Base-by-base conservation (phyloP, 768 basidiomycete genomes). In the Mrakia hoshinonis region DNA sequence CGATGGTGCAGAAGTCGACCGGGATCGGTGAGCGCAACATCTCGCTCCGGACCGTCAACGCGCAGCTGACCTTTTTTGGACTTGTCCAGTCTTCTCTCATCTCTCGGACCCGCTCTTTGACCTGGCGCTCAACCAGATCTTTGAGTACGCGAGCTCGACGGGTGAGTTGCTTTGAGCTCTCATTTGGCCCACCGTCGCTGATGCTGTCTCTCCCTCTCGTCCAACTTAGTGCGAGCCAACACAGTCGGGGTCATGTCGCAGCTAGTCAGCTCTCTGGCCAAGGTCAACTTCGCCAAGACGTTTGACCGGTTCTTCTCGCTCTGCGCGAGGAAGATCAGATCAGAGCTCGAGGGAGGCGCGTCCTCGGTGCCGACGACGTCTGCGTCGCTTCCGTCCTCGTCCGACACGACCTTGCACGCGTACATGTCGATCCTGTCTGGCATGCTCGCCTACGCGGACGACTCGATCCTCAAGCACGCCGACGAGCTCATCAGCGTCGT, bases 201-300 rank as follows among this genome's bases (percentile, higher is more conserved):
- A 18, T 4, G 13, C 48, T 64, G 24, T 24, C 49, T 39, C 22
- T 46, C 15, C 36, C 11, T n/a, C 3, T 55, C 39, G 13, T 20
- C 18, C 3, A 26, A 22, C 31, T 92, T 92, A 74, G 88, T 89
- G 3, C 90, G 91, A 76, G 87, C 91, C 51, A 97, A 96, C 78
- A 86, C 91, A n/a, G 90, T 94, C 64, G 84, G 88, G 68, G 90
- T 92, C 3, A 89, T 96, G 74, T 91, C 91, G 0, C 90, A 93
- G 74, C 85, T 97, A 13, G 85, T 97, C 47, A 85, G 88, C 22
- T 90, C 89, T 74, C 83, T 97, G 36, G 89, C 92, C 2, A 85
- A 90, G 48, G 87, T 88, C 15, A 83, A 86, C 70, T 88, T 93
- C 15, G 83, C 84, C 73, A 86, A 87, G 81, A 89, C 87, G 0